Evolutionary conservation across 768 basidiomycete species (phyloP), one percentile per base, ranked within the genome.

Genomic region (Cyclocybe aegerita): DNA sequence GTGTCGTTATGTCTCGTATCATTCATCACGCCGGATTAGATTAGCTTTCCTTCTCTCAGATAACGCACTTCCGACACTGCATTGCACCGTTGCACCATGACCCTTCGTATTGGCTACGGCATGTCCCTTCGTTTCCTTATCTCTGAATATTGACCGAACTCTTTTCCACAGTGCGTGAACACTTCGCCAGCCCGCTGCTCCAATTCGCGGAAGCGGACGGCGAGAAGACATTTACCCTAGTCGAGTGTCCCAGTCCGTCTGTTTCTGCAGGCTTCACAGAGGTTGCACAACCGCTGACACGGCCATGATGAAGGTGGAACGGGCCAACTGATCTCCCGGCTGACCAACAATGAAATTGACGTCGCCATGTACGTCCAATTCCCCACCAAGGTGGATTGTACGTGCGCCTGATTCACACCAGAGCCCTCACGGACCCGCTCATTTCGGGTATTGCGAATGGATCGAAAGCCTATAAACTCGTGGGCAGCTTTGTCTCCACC

Each of bases 401-500:
- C 23, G 5, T 3, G 23, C 23, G 23, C 23, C 23, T 23, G 23
- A 23, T 23, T 34, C 10, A 2, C 7, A 2, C 14, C 38, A 59
- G 93, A 62, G 92, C 92, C 0, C 80, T 98, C 42, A 97, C 95
- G 1, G 95, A 96, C 61, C 81, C 90, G 0, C 71, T 98, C 30
- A 92, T 97, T 55, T 89, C 93, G 43, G 95, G 95, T 0, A 90
- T 97, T 48, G 93, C 92, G 6, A 94, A 93, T 49, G 92, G 93
- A 1, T 89, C 88, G 0, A 78, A 80, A 46, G 82, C 87, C 6
- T 99, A 97, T 70, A 93, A 89, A 66, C 85, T 98, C 12, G 85
- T 96, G 3, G 94, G 96, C 6, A 90, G 90, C 62, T 98, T 92
- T 64, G 94, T 98, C 41, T 81, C 81, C 1, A 90, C 91, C 4